These are phyloP conservation scores for Chimonanthus salicifolius DNA, from an alignment of 164 flowering plant genomes.

Conservation along the genomic window DNA sequence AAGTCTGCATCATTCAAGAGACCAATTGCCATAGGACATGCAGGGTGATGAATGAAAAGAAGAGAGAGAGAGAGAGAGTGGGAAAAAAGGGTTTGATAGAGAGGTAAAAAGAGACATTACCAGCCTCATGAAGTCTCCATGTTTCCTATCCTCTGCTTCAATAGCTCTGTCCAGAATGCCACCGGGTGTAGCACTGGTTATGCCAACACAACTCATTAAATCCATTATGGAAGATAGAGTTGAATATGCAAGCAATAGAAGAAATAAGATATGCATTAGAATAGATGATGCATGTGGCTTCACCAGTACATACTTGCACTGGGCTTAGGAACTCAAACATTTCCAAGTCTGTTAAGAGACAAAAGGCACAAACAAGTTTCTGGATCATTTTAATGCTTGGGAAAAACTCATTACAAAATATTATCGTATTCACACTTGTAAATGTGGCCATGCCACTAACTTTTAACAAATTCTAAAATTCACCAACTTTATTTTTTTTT, in stretches of 20 bases:
- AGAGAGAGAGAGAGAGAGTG: neutral
- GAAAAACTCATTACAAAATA: too few species aligned
- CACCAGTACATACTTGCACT: neutral
- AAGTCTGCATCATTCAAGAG: too few species aligned
- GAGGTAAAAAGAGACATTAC: constrained; percentile 28
- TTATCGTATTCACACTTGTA: too few species aligned
- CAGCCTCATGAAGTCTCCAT: constrained; percentile 91
- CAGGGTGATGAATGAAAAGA: neutral
- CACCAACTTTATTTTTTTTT: too few species aligned
- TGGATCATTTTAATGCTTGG: too few species aligned
- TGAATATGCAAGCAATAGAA: neutral
- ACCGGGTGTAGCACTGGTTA: constrained; percentile 84
- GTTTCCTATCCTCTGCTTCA: constrained; percentile 87
- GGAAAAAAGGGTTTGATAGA: neutral
- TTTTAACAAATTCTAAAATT: too few species aligned
- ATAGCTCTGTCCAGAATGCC: constrained; percentile 91
- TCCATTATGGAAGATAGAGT: neutral
- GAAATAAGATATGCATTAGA: neutral
- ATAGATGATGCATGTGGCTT: neutral
- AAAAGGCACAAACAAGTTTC: too few species aligned
- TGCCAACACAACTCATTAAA: constrained; percentile 2
- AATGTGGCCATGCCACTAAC: too few species aligned
- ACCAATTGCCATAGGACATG: too few species aligned
- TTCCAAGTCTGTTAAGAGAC: too few species aligned
- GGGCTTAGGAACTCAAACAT: neutral